Evolutionary conservation across 2,329 filamentous ascomycete genomes (phyloP).

Genomic region (Clonostachys solani): DNA sequence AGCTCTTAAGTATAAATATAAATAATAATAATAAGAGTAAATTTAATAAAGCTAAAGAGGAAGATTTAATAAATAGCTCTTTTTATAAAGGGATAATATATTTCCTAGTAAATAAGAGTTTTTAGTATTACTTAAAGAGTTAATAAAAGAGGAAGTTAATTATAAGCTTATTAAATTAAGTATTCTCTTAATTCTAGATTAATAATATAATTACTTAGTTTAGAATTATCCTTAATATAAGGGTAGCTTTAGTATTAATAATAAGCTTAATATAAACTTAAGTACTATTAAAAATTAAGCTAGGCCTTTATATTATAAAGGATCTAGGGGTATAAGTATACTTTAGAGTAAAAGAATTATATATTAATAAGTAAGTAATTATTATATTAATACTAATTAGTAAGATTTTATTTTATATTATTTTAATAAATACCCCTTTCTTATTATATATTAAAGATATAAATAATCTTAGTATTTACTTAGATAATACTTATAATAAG

Average conservation of each 20-base stretch:
- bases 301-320: background rate
- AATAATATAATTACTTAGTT: background rate
- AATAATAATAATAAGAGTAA: too few relatives aligned
- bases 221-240: too few relatives aligned
- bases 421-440: too few relatives aligned
- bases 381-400: background rate
- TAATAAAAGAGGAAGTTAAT: background rate
- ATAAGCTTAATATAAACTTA: background rate
- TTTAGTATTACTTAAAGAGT: too few relatives aligned
- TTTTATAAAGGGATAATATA: too few relatives aligned
- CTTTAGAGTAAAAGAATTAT: background rate
- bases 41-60: too few relatives aligned
- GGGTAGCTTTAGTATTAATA: too few relatives aligned
- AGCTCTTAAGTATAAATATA: too few relatives aligned
- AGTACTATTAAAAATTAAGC: background rate
- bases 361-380: background rate
- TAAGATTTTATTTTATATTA: background rate
- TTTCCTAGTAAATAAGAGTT: too few relatives aligned
- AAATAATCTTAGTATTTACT: background rate
- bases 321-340: background rate
- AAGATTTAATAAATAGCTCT: too few relatives aligned
- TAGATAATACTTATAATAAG: background rate
- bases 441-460: background rate
- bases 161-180: constrained; percentile 1
- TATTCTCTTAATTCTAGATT: background rate